Evolutionary conservation across 2,329 filamentous ascomycete genomes (phyloP).

Genomic region (Cytospora paraplurivora): DNA sequence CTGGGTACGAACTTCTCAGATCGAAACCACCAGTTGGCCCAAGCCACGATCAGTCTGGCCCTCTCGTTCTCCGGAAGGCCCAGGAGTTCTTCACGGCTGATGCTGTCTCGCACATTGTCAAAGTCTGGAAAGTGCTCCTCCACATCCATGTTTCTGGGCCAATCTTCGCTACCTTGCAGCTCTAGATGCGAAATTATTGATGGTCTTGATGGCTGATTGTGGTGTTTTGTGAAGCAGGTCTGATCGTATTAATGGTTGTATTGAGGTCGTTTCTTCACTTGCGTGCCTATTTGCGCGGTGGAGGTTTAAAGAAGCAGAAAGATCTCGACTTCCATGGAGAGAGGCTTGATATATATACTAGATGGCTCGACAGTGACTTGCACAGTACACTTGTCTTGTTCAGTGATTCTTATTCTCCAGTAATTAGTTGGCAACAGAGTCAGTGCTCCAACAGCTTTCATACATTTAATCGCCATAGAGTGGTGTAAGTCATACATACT

Average conservation of each 20-base stretch:
- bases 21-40: constrained; percentile 1
- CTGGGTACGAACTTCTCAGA: background rate
- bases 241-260: background rate
- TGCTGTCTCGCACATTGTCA: background rate
- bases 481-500: too few relatives aligned
- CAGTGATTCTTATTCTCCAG: too few relatives aligned
- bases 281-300: background rate
- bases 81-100: background rate
- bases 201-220: background rate
- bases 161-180: background rate
- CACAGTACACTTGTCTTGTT: too few relatives aligned
- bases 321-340: too few relatives aligned
- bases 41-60: background rate
- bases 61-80: background rate
- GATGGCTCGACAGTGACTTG: too few relatives aligned
- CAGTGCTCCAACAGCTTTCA: too few relatives aligned
- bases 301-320: too few relatives aligned
- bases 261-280: background rate
- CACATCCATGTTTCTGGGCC: background rate
- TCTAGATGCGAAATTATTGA: background rate
- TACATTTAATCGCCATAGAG: too few relatives aligned
- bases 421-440: too few relatives aligned
- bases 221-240: background rate
- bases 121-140: background rate
- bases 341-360: too few relatives aligned